Conservation (phyloP, 768 basidiomycete species). For the Lentinula lateritia region DNA sequence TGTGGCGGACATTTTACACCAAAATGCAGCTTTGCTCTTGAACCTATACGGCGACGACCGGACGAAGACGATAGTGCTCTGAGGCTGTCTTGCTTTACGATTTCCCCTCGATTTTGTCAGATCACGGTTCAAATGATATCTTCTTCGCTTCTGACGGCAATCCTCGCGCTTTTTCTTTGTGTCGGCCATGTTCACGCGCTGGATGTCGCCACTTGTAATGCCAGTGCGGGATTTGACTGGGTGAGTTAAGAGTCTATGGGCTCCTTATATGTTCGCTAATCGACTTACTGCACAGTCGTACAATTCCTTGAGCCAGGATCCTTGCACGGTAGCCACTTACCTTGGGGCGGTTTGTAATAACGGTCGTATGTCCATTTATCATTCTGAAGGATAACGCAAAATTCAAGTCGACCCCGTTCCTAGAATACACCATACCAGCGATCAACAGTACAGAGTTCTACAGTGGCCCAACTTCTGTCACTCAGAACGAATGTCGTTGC, state of each 20-base stretch:
- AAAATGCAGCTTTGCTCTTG: background rate
- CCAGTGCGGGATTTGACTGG: slow-evolving; percentile 5
- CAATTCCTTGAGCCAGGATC: slow-evolving; percentile 23
- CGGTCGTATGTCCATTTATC: background rate
- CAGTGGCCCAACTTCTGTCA: background rate
- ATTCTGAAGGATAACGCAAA: background rate
- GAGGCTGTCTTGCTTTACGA: background rate
- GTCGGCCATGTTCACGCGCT: background rate
- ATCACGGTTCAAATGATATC: background rate
- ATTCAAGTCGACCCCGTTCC: background rate
- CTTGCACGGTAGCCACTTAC: slow-evolving; percentile 24
- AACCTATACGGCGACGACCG: background rate
- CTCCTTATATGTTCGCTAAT: background rate
- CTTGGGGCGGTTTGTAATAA: slow-evolving; percentile 21
- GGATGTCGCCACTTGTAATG: background rate
- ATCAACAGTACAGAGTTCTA: slow-evolving; percentile 4
- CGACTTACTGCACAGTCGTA: background rate
- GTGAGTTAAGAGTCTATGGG: background rate
- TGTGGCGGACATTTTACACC: background rate
- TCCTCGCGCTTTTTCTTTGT: background rate
- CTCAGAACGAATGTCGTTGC: slow-evolving; percentile 4
- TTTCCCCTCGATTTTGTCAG: background rate
- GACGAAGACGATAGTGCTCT: background rate
- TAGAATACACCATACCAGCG: slow-evolving; percentile 6
- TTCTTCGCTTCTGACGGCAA: background rate